These are phyloP conservation scores for Neurospora sp. DNA, from an alignment of 495 filamentous ascomycete species.

Conservation along the genomic window DNA sequence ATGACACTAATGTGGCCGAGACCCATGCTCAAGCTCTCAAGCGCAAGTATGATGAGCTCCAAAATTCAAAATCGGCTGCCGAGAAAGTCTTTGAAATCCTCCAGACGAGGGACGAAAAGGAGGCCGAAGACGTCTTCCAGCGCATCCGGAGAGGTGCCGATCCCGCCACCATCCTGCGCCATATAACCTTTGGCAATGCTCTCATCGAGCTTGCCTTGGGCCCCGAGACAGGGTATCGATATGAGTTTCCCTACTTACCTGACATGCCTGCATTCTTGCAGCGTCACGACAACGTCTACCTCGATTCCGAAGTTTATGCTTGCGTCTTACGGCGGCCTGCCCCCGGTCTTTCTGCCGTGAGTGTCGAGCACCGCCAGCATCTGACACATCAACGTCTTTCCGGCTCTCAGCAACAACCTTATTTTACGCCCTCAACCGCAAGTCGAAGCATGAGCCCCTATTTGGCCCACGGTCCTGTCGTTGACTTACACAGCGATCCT, in stretches of 20 bases:
- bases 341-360: neutral
- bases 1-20: conserved; percentile 27
- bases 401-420: neutral
- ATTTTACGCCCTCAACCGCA: neutral
- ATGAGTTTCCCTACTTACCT: conserved; percentile 29
- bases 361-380: neutral
- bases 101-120: conserved; percentile 19
- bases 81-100: conserved; percentile 27
- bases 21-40: conserved; percentile 33
- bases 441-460: conserved; percentile 2
- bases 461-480: conserved; percentile 4
- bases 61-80: conserved; percentile 21
- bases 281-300: conserved; percentile 23
- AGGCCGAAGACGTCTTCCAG: conserved; percentile 25
- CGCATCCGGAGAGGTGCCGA: conserved; percentile 29
- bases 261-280: conserved; percentile 28
- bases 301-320: conserved; percentile 29
- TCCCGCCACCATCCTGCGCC: conserved; percentile 21
- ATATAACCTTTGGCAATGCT: conserved; percentile 30
- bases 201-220: conserved; percentile 26
- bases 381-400: neutral
- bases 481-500: conserved; percentile 12
- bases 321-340: conserved; percentile 1
- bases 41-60: conserved; percentile 29
- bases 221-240: conserved; percentile 29